Conservation (phyloP, 441 rosid species). For the Populus trichocarpa region DNA sequence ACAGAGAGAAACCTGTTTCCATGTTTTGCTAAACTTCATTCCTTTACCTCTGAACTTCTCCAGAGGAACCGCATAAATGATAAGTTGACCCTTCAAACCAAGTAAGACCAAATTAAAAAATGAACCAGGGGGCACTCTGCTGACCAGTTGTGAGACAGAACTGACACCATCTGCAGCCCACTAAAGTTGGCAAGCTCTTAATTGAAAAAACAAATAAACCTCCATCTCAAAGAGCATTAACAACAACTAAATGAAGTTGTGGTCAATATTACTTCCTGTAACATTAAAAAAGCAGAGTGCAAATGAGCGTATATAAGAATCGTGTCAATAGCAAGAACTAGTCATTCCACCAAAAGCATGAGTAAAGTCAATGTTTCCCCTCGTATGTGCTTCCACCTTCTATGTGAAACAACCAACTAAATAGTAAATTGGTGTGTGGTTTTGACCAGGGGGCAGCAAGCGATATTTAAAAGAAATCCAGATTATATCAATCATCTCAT, state of each 20-base stretch:
- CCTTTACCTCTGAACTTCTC: slow-evolving; percentile 11
- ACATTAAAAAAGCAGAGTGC: slow-evolving; percentile 6
- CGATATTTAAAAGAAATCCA: background rate
- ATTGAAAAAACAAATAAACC: slow-evolving; percentile 13
- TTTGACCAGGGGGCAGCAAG: background rate
- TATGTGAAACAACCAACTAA: background rate
- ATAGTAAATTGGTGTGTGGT: background rate
- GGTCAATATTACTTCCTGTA: slow-evolving; percentile 46
- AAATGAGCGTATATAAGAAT: background rate
- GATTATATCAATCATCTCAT: background rate
- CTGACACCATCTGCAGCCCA: slow-evolving; percentile 18
- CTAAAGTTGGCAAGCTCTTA: slow-evolving; percentile 19
- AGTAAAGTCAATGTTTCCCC: background rate
- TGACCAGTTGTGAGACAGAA: slow-evolving; percentile 16
- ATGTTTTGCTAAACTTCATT: slow-evolving; percentile 6
- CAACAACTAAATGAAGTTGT: slow-evolving; percentile 26
- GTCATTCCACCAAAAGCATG: background rate
- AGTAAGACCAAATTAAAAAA: slow-evolving; percentile 20
- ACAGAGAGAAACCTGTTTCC: slow-evolving; percentile 4
- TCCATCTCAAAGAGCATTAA: slow-evolving; percentile 19
- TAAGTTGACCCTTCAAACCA: slow-evolving; percentile 26
- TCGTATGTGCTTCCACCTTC: background rate
- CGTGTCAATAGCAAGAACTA: background rate
- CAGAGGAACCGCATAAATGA: slow-evolving; percentile 9
- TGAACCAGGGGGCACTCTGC: slow-evolving; percentile 10